Conservation (phyloP, 2,329 filamentous ascomycete species). For the Coniochaeta sp. region DNA sequence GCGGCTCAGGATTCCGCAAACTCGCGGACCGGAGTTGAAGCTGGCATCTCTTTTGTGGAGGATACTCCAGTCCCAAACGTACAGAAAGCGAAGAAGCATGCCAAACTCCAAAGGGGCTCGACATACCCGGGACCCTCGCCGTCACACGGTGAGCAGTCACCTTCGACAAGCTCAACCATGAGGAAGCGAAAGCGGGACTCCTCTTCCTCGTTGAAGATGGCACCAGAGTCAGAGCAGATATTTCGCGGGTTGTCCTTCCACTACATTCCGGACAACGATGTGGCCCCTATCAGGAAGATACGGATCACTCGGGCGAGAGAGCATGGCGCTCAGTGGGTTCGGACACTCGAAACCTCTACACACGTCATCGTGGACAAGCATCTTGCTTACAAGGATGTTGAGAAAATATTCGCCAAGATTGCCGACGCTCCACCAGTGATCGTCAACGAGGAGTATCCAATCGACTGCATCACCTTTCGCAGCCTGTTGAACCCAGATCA, state of each 20-base stretch:
- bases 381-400: slow-evolving; percentile 57
- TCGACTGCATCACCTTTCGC: slow-evolving; percentile 59
- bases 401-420: slow-evolving; percentile 22
- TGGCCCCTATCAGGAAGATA: slow-evolving; percentile 56
- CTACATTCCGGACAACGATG: slow-evolving; percentile 77
- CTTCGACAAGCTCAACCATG: slow-evolving; percentile 17
- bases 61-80: slow-evolving; percentile 21
- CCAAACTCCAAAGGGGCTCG: slow-evolving; percentile 18
- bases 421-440: slow-evolving; percentile 32
- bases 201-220: slow-evolving; percentile 26
- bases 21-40: slow-evolving; percentile 3
- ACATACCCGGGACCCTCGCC: slow-evolving; percentile 10
- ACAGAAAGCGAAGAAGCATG: slow-evolving; percentile 12
- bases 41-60: slow-evolving; percentile 17
- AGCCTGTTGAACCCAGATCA: slow-evolving; percentile 52
- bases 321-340: slow-evolving; percentile 68
- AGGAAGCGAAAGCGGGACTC: slow-evolving; percentile 40
- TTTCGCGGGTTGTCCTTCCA: slow-evolving; percentile 57
- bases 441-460: slow-evolving; percentile 61
- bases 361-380: slow-evolving; percentile 74
- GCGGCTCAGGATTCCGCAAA: slow-evolving; percentile 1
- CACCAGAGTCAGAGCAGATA: slow-evolving; percentile 47
- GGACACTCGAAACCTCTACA: slow-evolving; percentile 53
- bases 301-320: slow-evolving; percentile 70
- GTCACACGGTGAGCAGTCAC: slow-evolving; percentile 9